Evolutionary conservation across 352 stramenopile species (phyloP).

Genomic region (Globisporangium recalcitrans): DNA sequence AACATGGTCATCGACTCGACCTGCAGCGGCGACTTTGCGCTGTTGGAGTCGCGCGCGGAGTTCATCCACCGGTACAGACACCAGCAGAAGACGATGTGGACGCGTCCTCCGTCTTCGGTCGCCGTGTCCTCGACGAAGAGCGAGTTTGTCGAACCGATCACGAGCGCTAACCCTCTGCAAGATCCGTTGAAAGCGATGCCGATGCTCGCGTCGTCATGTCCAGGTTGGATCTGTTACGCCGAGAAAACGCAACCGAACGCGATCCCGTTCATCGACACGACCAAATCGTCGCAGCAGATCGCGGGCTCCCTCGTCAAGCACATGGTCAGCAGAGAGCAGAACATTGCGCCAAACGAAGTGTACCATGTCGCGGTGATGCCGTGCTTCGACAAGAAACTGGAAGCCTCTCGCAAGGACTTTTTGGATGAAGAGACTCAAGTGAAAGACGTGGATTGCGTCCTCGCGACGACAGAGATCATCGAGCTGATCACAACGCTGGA

Average conservation of each 20-base stretch:
- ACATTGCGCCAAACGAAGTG: slow-evolving; percentile 51
- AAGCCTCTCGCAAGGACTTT: slow-evolving; percentile 92
- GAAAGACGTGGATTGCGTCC: slow-evolving; percentile 94
- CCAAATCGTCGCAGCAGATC: slow-evolving; percentile 95
- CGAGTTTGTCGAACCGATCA: slow-evolving; percentile 61
- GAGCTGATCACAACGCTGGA: slow-evolving; percentile 54
- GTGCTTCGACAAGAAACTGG: slow-evolving; percentile 99
- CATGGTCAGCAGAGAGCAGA: slow-evolving; percentile 60
- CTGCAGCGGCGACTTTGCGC: slow-evolving; percentile 86
- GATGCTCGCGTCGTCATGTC: slow-evolving; percentile 94
- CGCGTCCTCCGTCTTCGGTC: slow-evolving; percentile 60
- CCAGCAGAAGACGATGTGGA: slow-evolving; percentile 67
- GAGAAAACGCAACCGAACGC: slow-evolving; percentile 95
- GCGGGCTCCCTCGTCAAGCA: slow-evolving; percentile 79
- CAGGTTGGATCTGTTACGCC: slow-evolving; percentile 96
- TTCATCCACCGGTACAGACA: slow-evolving; percentile 83
- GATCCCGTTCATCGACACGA: slow-evolving; percentile 94
- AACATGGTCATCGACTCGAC: slow-evolving; percentile 91
- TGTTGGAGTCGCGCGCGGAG: slow-evolving; percentile 91
- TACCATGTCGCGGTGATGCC: slow-evolving; percentile 97
- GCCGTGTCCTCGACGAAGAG: slow-evolving; percentile 60
- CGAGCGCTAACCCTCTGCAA: slow-evolving; percentile 45
- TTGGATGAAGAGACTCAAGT: slow-evolving; percentile 50
- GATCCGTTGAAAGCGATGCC: slow-evolving; percentile 74
- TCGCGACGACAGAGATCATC: slow-evolving; percentile 83